Conservation (phyloP, 805 yeast species). For the Candida cerambycidarum region DNA sequence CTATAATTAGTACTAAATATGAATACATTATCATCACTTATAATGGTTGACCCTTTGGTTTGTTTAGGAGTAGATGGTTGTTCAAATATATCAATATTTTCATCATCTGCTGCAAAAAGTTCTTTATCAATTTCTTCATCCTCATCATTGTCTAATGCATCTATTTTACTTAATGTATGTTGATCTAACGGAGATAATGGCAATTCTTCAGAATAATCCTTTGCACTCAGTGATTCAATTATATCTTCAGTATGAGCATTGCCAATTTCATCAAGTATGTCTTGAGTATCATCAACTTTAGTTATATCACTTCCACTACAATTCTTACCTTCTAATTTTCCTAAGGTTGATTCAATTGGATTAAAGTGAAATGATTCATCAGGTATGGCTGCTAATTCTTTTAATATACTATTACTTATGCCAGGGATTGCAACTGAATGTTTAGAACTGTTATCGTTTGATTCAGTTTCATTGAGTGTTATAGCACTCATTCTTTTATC, state of each 20-base stretch:
- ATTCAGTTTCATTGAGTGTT: conserved; percentile 12
- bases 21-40: conserved; percentile 15
- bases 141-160: too few relatives aligned
- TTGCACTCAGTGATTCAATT: conserved; percentile 16
- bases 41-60: conserved; percentile 1
- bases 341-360: conserved; percentile 71
- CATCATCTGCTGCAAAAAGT: too few relatives aligned
- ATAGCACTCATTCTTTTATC: conserved; percentile 16
- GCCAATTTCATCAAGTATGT: conserved; percentile 38
- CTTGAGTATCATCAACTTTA: conserved; percentile 29
- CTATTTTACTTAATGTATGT: neutral
- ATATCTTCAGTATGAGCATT: conserved; percentile 42
- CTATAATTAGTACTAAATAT: conserved; percentile 15
- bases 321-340: conserved; percentile 62
- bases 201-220: conserved; percentile 20
- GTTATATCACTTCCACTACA: conserved; percentile 16
- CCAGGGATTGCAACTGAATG: conserved; percentile 56
- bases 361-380: conserved; percentile 65
- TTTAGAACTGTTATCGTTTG: conserved; percentile 12
- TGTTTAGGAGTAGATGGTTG: conserved; percentile 2
- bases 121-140: too few relatives aligned
- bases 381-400: conserved; percentile 78
- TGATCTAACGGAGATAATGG: conserved; percentile 28
- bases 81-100: too few relatives aligned
- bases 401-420: conserved; percentile 39